Percentiles rank a stretch among this genome's conserved stretches.
phyloP scores from a whole-genome alignment of 495 filamentous ascomycete species.

The Sphaerosporella brunnea region DNA sequence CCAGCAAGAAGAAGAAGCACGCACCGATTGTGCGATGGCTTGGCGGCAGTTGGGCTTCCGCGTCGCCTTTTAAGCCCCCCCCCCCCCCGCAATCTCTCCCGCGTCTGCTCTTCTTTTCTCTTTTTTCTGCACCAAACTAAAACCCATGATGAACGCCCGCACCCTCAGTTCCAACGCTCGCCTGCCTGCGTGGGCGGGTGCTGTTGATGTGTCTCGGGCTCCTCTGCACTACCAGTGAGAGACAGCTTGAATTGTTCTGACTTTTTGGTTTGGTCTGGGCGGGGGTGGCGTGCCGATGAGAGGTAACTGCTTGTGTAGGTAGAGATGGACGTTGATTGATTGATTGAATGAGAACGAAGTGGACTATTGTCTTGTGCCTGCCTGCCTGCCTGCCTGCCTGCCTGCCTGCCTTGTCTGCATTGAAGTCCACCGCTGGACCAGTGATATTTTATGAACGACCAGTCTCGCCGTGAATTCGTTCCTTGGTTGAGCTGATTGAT shows the following conservation, averaged over 20 bases:
- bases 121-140: constrained; percentile 38
- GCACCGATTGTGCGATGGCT: too few species aligned
- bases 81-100: too few species aligned
- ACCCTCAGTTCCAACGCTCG: constrained; percentile 29
- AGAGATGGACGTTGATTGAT: neutral
- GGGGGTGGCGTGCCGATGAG: too few species aligned
- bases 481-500: too few species aligned
- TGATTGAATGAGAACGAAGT: neutral
- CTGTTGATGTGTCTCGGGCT: constrained; percentile 40
- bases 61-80: too few species aligned
- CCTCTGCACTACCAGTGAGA: constrained; percentile 39
- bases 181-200: constrained; percentile 24
- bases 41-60: too few species aligned
- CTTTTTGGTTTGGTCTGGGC: constrained; percentile 27
- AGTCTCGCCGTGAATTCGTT: too few species aligned
- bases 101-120: constrained; percentile 13
- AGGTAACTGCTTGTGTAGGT: neutral
- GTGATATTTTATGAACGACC: too few species aligned
- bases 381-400: too few species aligned
- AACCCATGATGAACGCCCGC: constrained; percentile 40
- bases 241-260: constrained; percentile 43
- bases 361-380: neutral
- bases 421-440: too few species aligned
- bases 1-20: too few species aligned
- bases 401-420: too few species aligned